Percentiles rank a stretch among this genome's conserved stretches.
Evolutionary conservation across 768 basidiomycete species (phyloP).

Genomic region (Russula earlei): DNA sequence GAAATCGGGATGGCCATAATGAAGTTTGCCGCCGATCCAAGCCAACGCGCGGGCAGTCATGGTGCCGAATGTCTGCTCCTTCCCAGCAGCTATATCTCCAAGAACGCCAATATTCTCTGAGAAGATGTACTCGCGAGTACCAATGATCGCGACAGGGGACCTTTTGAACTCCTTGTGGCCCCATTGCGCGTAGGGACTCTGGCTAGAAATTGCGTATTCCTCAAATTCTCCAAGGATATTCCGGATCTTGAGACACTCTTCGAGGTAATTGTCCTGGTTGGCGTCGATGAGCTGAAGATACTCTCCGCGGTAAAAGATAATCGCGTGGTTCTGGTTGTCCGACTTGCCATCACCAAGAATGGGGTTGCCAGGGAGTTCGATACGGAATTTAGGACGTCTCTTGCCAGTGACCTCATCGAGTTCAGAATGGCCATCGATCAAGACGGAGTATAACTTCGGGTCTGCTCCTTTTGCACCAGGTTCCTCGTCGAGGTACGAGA

Average conservation of each 20-base stretch:
- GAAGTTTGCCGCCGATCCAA: slow-evolving; percentile 97
- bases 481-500: slow-evolving; percentile 97
- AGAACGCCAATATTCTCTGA: slow-evolving; percentile 99
- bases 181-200: slow-evolving; percentile 95
- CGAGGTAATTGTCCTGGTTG: slow-evolving; percentile 99
- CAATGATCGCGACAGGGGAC: slow-evolving; percentile 92
- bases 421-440: slow-evolving; percentile 98
- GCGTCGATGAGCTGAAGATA: slow-evolving; percentile 99
- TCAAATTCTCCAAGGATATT: slow-evolving; percentile 98
- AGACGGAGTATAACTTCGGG: slow-evolving; percentile 77
- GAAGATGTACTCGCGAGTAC: slow-evolving; percentile 99
- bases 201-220: slow-evolving; percentile 80
- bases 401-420: slow-evolving; percentile 80
- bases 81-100: slow-evolving; percentile 97
- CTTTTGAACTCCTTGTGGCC: slow-evolving; percentile 88
- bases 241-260: slow-evolving; percentile 98
- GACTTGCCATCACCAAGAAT: slow-evolving; percentile 99
- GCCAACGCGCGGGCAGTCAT: slow-evolving; percentile 91
- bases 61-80: slow-evolving; percentile 99
- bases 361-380: slow-evolving; percentile 96
- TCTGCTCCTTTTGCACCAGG: slow-evolving; percentile 83
- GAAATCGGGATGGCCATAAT: slow-evolving; percentile 99
- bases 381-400: slow-evolving; percentile 92
- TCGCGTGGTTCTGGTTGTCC: slow-evolving; percentile 99
- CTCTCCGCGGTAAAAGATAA: slow-evolving; percentile 98